Evolutionary conservation across 768 basidiomycete species (phyloP).

Genomic region (Lentinula raphanica): DNA sequence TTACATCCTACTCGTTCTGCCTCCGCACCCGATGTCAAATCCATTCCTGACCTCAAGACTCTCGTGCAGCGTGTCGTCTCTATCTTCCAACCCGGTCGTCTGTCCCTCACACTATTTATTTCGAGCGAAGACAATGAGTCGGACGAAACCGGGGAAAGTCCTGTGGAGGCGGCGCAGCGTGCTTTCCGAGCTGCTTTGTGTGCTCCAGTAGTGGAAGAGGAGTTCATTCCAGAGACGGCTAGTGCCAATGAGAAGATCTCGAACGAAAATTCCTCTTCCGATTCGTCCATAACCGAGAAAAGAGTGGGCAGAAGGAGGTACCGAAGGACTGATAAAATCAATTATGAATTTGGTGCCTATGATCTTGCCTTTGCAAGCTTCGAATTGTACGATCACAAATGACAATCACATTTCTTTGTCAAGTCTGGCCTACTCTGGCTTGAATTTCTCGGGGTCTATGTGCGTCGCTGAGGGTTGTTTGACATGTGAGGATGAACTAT

Average conservation of each 20-base stretch:
- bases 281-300: background rate
- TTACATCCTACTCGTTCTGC: constrained; percentile 34
- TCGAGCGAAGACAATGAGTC: constrained; percentile 55
- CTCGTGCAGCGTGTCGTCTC: constrained; percentile 84
- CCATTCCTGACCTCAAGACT: constrained; percentile 70
- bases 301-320: constrained; percentile 34
- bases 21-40: constrained; percentile 18
- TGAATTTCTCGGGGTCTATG: background rate
- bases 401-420: background rate
- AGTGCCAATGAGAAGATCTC: constrained; percentile 7
- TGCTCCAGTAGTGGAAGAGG: constrained; percentile 10
- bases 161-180: constrained; percentile 68
- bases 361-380: constrained; percentile 89
- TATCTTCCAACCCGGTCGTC: constrained; percentile 86
- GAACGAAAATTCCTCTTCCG: constrained; percentile 5
- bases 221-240: background rate
- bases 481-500: background rate
- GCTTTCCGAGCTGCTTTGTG: constrained; percentile 67
- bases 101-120: constrained; percentile 88
- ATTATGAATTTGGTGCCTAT: constrained; percentile 94
- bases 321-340: constrained; percentile 90
- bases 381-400: constrained; percentile 38
- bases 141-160: constrained; percentile 37
- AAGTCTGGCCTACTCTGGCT: background rate
- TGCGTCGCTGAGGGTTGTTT: background rate